Percentiles rank a stretch among this genome's conserved stretches.
These are phyloP conservation scores for Leucocoprinus leucothites DNA, from an alignment of 768 basidiomycete genomes.

Conservation along the genomic window DNA sequence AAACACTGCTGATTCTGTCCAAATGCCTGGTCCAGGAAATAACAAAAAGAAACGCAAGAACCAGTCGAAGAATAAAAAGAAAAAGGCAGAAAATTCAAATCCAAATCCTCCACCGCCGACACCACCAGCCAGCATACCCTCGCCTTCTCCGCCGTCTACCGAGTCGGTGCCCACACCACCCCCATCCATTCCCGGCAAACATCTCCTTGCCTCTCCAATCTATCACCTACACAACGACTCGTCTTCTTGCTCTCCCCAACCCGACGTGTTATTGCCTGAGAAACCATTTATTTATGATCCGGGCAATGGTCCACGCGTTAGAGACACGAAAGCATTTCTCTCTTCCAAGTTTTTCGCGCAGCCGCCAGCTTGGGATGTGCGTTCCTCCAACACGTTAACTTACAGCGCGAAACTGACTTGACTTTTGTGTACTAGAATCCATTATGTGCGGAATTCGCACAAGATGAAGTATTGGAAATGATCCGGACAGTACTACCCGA, in stretches of 20 bases:
- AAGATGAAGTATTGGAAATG: conserved; percentile 75
- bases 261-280: conserved; percentile 20
- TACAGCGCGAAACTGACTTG: too few species aligned
- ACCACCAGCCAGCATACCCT: neutral
- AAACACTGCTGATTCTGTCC: neutral
- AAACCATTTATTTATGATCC: conserved; percentile 72
- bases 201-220: conserved; percentile 6
- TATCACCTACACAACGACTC: conserved; percentile 1
- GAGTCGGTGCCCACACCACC: neutral
- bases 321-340: conserved; percentile 64
- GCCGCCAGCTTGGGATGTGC: conserved; percentile 52
- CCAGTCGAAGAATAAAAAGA: conserved; percentile 13
- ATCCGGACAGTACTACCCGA: conserved; percentile 63
- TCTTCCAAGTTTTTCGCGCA: conserved; percentile 62
- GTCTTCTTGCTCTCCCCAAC: conserved; percentile 8
- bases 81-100: neutral
- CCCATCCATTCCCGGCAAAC: neutral
- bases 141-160: neutral
- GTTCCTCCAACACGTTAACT: neutral
- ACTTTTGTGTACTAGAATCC: conserved; percentile 36
- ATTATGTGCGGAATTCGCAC: conserved; percentile 74
- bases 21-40: conserved; percentile 66
- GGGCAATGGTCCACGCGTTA: conserved; percentile 76
- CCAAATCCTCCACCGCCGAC: neutral
- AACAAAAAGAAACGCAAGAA: conserved; percentile 29